Evolutionary conservation across 139 green algal genomes (phyloP), one percentile per base, ranked within the genome.

Genomic region (Chlamydomonas incerta): DNA sequence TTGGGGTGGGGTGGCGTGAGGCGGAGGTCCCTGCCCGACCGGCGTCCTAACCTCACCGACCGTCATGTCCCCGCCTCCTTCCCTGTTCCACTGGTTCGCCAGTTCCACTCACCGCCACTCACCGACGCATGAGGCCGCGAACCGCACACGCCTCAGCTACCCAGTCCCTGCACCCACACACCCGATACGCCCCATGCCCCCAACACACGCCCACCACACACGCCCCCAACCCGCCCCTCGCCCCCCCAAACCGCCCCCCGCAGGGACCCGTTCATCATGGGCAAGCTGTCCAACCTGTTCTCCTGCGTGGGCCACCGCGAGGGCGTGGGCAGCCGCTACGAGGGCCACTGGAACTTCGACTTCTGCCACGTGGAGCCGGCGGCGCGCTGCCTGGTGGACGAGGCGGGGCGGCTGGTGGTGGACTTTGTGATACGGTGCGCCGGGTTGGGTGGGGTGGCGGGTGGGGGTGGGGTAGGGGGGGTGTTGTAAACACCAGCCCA

Each of bases 321-420:
- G 17, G 77, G 77, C 46, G 77, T 83, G 29, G 77, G 77, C 15
- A 31, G 20, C 2, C 77, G 63, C 63, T 41, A 74, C 46, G 77
- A 83, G 17, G 77, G 77, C 29, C 77, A 83, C 63, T 83, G 77
- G 77, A 83, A 83, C 63, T 83, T 83, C 21, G 77, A 83, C 63
- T 83, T 74, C 33, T 83, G 63, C 63, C 77, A 83, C 62, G 77
- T 83, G 63, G 77, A 83, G 77, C 77, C 77, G 26, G 63, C 62
- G n/a, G 35, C 37, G 29, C 17, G 37, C 8, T 83, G 77, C 46
- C 74, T 83, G 77, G 18, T 74, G 41, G 77, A 83, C 15, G 46
- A 33, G 1, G 46, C 23, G 18, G 77, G 63, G 6, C 58, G 50
- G 46, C 77, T 83, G 41, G 77, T 83, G 28, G 77, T 83, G 46